A percentile compares a stretch with the other conserved stretches of the same genome.
Conservation (phyloP, 306 rosid genomes). For the peach (Prunus persica) region DNA sequence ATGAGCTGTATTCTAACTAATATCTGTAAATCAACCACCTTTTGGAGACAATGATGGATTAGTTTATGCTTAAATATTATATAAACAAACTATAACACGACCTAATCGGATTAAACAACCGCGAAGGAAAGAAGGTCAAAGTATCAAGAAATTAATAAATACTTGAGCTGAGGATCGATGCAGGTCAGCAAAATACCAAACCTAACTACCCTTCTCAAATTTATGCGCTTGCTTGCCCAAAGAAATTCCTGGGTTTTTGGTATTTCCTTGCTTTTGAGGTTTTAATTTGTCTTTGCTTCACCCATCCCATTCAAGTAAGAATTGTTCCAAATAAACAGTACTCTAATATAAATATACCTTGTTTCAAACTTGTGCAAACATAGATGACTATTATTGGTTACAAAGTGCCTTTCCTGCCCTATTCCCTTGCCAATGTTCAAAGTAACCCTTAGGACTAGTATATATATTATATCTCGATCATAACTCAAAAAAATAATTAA, state of each 20-base stretch:
- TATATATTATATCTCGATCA: neutral
- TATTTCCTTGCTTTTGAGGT: conserved; percentile 28
- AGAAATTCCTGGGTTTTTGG: conserved; percentile 20
- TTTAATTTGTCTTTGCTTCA: conserved; percentile 12
- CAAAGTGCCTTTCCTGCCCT: neutral
- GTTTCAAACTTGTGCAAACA: neutral
- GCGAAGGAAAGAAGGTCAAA: conserved; percentile 28
- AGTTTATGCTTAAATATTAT: neutral
- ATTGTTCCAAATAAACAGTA: conserved; percentile 16
- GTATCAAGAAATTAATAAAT: conserved; percentile 9
- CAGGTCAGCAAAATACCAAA: conserved; percentile 48
- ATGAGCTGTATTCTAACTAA: conserved; percentile 38
- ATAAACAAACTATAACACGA: neutral
- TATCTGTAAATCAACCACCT: conserved; percentile 24
- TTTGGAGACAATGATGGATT: conserved; percentile 19
- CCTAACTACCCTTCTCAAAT: conserved; percentile 34
- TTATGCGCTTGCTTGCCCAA: conserved; percentile 1
- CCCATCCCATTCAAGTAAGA: conserved; percentile 22
- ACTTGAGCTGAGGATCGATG: conserved; percentile 20
- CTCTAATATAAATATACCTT: neutral
- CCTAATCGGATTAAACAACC: neutral
- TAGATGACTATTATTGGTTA: neutral
- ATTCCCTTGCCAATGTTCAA: neutral
- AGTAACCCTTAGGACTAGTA: neutral
- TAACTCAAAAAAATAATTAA: neutral